A percentile compares a stretch with the other conserved stretches of the same genome.
These are phyloP conservation scores for Pyrus hybrid DNA, from an alignment of 331 rosid species.

Conservation along the genomic window DNA sequence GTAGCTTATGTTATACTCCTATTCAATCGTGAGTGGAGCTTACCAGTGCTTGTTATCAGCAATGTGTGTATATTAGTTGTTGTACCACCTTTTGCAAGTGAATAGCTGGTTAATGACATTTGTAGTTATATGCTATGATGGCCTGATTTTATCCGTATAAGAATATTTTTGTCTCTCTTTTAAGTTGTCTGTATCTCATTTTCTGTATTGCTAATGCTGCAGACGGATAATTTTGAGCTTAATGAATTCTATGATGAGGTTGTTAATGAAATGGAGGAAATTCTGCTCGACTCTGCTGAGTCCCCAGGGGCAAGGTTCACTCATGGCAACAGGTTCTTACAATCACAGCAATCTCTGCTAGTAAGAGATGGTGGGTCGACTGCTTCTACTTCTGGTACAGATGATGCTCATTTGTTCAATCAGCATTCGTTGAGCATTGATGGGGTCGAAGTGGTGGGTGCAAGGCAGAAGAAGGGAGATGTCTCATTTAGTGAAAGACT, in stretches of 20 bases:
- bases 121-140: neutral
- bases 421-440: too few relatives aligned
- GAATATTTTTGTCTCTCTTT: neutral
- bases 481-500: too few relatives aligned
- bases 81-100: neutral
- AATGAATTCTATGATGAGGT: conserved; percentile 67
- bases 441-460: too few relatives aligned
- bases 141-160: neutral
- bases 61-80: neutral
- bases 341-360: too few relatives aligned
- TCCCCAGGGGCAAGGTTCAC: conserved; percentile 59
- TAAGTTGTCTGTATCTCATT: neutral
- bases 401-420: too few relatives aligned
- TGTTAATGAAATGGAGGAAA: conserved; percentile 96
- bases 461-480: too few relatives aligned
- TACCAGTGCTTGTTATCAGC: neutral
- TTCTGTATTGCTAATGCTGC: conserved; percentile 27
- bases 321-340: too few relatives aligned
- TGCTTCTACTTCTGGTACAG: too few relatives aligned
- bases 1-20: too few relatives aligned
- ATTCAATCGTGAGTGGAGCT: neutral
- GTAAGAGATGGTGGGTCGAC: too few relatives aligned
- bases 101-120: neutral
- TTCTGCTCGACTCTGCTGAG: conserved; percentile 71
- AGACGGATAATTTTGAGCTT: conserved; percentile 53